Evolutionary conservation across 331 rosid species (phyloP).

Genomic region (Pyrus hybrid): DNA sequence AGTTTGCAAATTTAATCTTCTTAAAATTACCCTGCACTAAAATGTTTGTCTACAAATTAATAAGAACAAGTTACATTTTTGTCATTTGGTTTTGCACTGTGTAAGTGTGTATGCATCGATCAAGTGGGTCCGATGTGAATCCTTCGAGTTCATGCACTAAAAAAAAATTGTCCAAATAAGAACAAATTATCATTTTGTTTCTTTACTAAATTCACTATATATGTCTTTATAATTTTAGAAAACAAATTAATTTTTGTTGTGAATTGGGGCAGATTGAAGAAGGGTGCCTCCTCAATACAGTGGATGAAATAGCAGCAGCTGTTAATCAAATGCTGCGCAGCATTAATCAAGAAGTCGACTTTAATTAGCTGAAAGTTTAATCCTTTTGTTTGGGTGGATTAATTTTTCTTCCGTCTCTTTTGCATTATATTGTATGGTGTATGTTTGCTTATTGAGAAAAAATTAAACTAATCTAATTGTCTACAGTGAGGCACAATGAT

Average conservation of each 20-base stretch:
- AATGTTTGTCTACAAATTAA: neutral
- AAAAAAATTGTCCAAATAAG: neutral
- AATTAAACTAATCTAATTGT: neutral
- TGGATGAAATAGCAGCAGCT: conserved; percentile 86
- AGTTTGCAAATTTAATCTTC: too few species aligned
- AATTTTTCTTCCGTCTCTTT: neutral
- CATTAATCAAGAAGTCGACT: conserved; percentile 31
- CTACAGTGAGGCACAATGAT: neutral
- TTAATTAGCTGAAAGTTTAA: conserved; percentile 23
- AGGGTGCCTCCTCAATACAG: conserved; percentile 59
- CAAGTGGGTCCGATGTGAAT: neutral
- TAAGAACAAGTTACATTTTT: neutral
- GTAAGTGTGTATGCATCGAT: neutral
- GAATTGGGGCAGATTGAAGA: conserved; percentile 65
- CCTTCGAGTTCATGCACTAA: neutral
- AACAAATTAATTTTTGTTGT: neutral
- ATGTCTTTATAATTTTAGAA: neutral
- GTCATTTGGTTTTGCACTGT: neutral
- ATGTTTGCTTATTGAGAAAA: neutral
- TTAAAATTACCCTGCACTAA: too few species aligned
- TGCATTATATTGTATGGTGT: neutral
- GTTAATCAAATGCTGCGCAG: conserved; percentile 62
- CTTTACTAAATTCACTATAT: neutral
- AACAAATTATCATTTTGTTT: neutral
- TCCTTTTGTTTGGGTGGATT: neutral